These are phyloP conservation scores for Platanthera zijinensis DNA, from an alignment of 106 monocot species.

Conservation along the genomic window DNA sequence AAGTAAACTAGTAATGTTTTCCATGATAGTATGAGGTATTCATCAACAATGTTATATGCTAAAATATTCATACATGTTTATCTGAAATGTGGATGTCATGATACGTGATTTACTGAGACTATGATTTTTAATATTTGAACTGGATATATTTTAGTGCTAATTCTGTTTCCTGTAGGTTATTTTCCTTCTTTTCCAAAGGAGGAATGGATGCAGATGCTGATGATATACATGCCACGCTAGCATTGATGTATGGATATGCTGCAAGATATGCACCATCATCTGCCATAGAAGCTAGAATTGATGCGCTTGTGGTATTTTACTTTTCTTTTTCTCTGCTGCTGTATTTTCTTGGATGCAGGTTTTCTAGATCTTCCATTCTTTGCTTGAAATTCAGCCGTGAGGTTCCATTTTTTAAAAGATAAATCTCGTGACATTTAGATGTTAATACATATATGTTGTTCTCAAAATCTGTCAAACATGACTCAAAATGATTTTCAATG, in stretches of 20 bases:
- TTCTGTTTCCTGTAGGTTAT: conserved; percentile 45
- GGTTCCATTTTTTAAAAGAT: neutral
- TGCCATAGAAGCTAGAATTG: conserved; percentile 95
- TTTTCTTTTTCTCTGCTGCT: neutral
- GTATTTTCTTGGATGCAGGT: neutral
- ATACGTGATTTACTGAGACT: neutral
- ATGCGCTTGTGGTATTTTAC: conserved; percentile 94
- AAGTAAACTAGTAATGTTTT: neutral
- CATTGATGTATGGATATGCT: conserved; percentile 99
- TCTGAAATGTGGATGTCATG: neutral
- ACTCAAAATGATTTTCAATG: too few relatives aligned
- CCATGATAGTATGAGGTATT: neutral
- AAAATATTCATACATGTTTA: neutral
- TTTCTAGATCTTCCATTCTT: neutral
- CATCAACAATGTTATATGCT: neutral
- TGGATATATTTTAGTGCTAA: neutral
- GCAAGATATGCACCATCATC: conserved; percentile 98
- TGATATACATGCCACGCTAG: conserved; percentile 92
- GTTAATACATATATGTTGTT: neutral
- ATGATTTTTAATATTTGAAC: neutral
- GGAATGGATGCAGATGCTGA: conserved; percentile 67
- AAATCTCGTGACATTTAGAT: neutral
- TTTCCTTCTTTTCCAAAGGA: conserved; percentile 66
- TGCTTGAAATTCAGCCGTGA: neutral
- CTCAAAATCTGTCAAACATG: too few relatives aligned